A percentile compares a stretch with the other conserved stretches of the same genome.
These are phyloP conservation scores for Monosporozyma unispora DNA, from an alignment of 805 yeast genomes.

Conservation along the genomic window DNA sequence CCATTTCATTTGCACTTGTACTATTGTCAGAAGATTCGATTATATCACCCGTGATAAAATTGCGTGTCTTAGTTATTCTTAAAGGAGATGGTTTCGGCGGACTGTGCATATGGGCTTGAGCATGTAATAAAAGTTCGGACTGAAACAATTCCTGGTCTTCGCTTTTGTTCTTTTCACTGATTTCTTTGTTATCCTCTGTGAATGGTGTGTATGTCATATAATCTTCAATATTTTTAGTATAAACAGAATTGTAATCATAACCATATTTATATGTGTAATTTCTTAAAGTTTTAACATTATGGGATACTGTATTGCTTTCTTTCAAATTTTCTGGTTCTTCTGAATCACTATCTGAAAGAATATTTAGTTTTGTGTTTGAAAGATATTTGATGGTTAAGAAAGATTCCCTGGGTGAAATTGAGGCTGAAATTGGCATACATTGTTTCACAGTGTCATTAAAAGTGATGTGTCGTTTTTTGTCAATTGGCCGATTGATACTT, in stretches of 20 bases:
- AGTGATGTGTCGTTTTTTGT: constrained; percentile 7
- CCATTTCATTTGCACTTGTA: not conserved
- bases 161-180: not conserved
- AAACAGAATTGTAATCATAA: constrained; percentile 72
- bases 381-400: constrained; percentile 2
- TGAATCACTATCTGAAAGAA: constrained; percentile 21
- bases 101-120: not conserved
- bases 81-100: not conserved
- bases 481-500: not conserved
- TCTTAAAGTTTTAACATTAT: constrained; percentile 47
- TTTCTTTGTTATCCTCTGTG: not conserved
- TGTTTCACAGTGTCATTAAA: constrained; percentile 8
- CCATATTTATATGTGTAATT: constrained; percentile 54
- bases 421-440: constrained; percentile 4
- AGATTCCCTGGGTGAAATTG: not conserved
- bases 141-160: not conserved
- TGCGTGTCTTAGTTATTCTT: constrained; percentile 3
- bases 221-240: constrained; percentile 37
- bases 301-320: constrained; percentile 45
- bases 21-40: not conserved
- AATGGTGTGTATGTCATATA: not conserved
- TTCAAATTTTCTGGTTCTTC: constrained; percentile 20
- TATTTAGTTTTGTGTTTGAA: constrained; percentile 10
- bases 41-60: constrained; percentile 4
- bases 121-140: not conserved